Percentiles rank a stretch among this genome's conserved stretches.
phyloP scores from a whole-genome alignment of 2,329 filamentous ascomycete species.

The Dactylellina drechsleri region DNA sequence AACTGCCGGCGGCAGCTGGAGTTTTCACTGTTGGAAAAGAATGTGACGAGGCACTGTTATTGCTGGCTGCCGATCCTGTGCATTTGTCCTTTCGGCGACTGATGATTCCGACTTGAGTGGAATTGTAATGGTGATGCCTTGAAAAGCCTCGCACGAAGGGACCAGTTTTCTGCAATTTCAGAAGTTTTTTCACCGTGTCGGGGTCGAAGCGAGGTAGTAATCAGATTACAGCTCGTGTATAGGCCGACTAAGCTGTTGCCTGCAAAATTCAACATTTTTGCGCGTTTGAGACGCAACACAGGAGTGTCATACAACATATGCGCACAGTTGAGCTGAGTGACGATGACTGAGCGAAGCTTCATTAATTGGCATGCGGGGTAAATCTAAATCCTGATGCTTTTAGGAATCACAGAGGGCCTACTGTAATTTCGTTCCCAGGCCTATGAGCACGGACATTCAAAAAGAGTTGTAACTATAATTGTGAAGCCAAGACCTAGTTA shows the following conservation, averaged over 20 bases:
- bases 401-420: no score
- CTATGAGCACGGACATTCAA: no score
- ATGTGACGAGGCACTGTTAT: not conserved
- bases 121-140: not conserved
- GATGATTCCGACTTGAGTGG: not conserved
- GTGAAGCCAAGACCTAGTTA: no score
- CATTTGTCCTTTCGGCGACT: not conserved
- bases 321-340: not conserved
- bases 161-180: no score
- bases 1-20: conserved; percentile 1
- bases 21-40: not conserved
- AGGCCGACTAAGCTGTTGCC: conserved; percentile 2
- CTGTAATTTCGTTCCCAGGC: no score
- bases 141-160: no score
- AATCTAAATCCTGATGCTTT: no score
- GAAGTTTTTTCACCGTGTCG: not conserved
- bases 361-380: no score
- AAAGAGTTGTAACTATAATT: no score
- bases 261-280: conserved; percentile 19
- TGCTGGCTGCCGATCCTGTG: conserved; percentile 1
- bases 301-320: not conserved
- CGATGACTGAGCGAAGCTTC: no score
- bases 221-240: not conserved
- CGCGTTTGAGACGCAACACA: not conserved
- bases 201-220: not conserved